phyloP scores from a whole-genome alignment of 176 grass and related monocot species.

The Calamus simplicifolius region DNA sequence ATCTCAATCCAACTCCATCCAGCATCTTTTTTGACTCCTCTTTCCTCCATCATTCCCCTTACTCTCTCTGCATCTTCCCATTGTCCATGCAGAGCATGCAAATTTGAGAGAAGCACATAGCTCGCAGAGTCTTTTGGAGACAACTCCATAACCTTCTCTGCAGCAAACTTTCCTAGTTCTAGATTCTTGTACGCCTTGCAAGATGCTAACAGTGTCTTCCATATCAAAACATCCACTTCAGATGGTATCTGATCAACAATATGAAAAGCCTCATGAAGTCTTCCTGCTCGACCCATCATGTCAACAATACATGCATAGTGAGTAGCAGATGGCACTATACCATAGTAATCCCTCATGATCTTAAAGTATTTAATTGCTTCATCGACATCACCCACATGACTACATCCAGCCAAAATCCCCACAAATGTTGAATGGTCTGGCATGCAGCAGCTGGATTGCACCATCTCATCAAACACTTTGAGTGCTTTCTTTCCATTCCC shows the following conservation, averaged over 20 bases:
- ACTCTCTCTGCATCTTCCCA: slow-evolving; percentile 39
- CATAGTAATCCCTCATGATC: slow-evolving; percentile 25
- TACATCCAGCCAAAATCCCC: slow-evolving; percentile 46
- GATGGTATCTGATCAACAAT: slow-evolving; percentile 46
- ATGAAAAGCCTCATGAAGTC: slow-evolving; percentile 37
- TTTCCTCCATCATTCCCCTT: slow-evolving; percentile 43
- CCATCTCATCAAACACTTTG: slow-evolving; percentile 31
- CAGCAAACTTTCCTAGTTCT: slow-evolving; percentile 48
- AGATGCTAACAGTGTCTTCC: slow-evolving; percentile 62
- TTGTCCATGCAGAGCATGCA: slow-evolving; percentile 55
- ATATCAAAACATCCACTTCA: slow-evolving; percentile 38
- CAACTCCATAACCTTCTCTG: slow-evolving; percentile 42
- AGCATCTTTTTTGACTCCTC: slow-evolving; percentile 50
- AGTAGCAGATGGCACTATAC: slow-evolving; percentile 15
- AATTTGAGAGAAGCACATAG: slow-evolving; percentile 71
- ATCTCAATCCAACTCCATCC: slow-evolving; percentile 79
- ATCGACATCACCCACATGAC: slow-evolving; percentile 43
- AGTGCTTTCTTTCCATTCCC: slow-evolving; percentile 29
- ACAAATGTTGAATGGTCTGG: slow-evolving; percentile 52
- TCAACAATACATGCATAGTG: slow-evolving; percentile 68
- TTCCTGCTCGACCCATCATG: slow-evolving; percentile 52
- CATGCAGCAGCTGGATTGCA: slow-evolving; percentile 5
- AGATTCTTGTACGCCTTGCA: slow-evolving; percentile 54
- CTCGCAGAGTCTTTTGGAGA: slow-evolving; percentile 39
- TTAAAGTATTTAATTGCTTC: slow-evolving; percentile 48